Evolutionary conservation across 495 filamentous ascomycete genomes (phyloP), one percentile per base, ranked within the genome.

Genomic region (Aspergillus leporis): DNA sequence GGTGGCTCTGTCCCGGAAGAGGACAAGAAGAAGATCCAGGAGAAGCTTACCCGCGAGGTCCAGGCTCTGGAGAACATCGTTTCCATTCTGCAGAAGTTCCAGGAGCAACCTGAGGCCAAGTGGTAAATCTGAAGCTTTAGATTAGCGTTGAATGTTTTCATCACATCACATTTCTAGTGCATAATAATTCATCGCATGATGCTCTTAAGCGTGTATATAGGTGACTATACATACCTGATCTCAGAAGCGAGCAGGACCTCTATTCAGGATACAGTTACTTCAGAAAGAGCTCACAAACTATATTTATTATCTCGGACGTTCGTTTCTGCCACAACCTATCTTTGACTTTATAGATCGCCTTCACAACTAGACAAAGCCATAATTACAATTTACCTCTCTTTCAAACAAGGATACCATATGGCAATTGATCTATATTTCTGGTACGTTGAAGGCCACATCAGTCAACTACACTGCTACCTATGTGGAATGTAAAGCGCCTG

Each of bases 1-100:
- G 43, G 19, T 13, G 43, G 2, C 3, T 0, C 65, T 50, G 97
- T 97, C 82, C 76, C 98, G 23, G 93, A 90, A 14, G 75, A 76
- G 7, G 84, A 93, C 65, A 51, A 68, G 49, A 54, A 30, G 9
- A 81, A 86, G 72, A 85, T 95, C 51, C 53, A 78, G 16, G 69
- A 68, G 22, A 81, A 87, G 64, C 63, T 97, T 66, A 72, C 74
- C 62, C 73, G 78, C 62, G 96, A 93, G 82, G 80, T 97, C 50
- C 78, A 65, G 13, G 86, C 88, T 47, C 74, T 98, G 59, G 86
- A 94, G 79, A 82, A 86, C 74, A 79, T 89, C 56, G 84, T 92
- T 48, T 73, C 55, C 16, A 91, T 93, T 61, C 75, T 98, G 64
- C 89, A 94, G 79, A 76, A 66, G 3, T 92, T 92, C 79, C 78